Percentiles rank a stretch among this genome's conserved stretches.
These are phyloP conservation scores for Leptographium lundbergii DNA, from an alignment of 2,329 filamentous ascomycete genomes.

Conservation along the genomic window DNA sequence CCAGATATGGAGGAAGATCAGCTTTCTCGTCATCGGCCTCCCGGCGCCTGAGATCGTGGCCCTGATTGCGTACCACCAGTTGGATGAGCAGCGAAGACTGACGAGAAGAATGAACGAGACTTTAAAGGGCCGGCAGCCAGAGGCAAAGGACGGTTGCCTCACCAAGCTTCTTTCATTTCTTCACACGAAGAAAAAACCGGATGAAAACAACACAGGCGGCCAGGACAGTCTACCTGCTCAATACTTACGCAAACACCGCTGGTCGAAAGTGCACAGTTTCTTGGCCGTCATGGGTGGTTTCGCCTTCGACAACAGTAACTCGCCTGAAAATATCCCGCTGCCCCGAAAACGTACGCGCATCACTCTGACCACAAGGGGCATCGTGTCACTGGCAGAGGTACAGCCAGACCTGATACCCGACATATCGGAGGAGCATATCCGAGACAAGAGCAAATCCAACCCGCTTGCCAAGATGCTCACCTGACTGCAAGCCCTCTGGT, in stretches of 20 bases:
- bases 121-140: neutral
- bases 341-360: neutral
- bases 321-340: neutral
- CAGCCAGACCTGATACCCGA: neutral
- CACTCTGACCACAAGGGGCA: neutral
- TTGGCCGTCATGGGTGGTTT: neutral
- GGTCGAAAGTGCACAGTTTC: neutral
- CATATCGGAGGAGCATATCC: neutral
- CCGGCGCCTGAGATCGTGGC: neutral
- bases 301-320: neutral
- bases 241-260: neutral
- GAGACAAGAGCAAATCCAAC: slow-evolving; percentile 21
- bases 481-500: slow-evolving; percentile 22
- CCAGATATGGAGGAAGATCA: neutral
- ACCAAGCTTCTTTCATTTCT: neutral
- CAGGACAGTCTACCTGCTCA: too few species aligned
- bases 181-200: neutral
- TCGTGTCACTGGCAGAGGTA: neutral
- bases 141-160: neutral
- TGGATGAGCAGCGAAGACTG: neutral
- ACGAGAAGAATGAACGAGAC: neutral
- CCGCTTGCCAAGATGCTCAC: slow-evolving; percentile 19
- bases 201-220: neutral
- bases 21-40: neutral
- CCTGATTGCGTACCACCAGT: neutral